Conservation (phyloP, 331 rosid species). For the Stylosanthes scabra region DNA sequence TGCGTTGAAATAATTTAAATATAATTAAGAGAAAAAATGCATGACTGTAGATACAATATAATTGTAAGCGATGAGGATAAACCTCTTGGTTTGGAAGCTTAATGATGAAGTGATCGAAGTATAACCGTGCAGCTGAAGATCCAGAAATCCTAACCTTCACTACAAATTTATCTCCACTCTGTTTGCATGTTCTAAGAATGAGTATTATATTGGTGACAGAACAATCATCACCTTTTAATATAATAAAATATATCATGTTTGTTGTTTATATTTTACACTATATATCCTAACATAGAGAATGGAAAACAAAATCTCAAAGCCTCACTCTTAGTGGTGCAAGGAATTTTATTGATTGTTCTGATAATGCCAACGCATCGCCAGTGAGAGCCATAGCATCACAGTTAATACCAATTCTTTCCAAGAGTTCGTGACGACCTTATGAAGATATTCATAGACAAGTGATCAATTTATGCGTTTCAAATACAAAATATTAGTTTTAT, state of each 20-base stretch:
- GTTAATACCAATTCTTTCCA: constrained; percentile 66
- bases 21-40: constrained; percentile 29
- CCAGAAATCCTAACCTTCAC: constrained; percentile 72
- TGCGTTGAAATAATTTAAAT: constrained; percentile 39
- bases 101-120: constrained; percentile 72
- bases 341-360: constrained; percentile 79
- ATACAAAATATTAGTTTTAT: neutral
- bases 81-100: constrained; percentile 92
- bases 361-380: constrained; percentile 77
- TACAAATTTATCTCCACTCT: constrained; percentile 87
- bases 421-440: constrained; percentile 82
- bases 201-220: constrained; percentile 33
- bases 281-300: constrained; percentile 4
- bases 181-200: constrained; percentile 35
- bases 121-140: constrained; percentile 75
- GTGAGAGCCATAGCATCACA: constrained; percentile 71
- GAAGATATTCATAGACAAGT: constrained; percentile 35
- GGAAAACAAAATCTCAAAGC: constrained; percentile 3
- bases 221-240: constrained; percentile 4
- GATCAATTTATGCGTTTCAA: constrained; percentile 25
- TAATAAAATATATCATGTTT: neutral
- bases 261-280: neutral
- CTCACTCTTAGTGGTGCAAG: constrained; percentile 88
- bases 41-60: neutral
- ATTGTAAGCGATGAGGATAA: constrained; percentile 9